Base-by-base conservation (phyloP, 805 yeast genomes). In the Saccharomycopsis guyanensis region DNA sequence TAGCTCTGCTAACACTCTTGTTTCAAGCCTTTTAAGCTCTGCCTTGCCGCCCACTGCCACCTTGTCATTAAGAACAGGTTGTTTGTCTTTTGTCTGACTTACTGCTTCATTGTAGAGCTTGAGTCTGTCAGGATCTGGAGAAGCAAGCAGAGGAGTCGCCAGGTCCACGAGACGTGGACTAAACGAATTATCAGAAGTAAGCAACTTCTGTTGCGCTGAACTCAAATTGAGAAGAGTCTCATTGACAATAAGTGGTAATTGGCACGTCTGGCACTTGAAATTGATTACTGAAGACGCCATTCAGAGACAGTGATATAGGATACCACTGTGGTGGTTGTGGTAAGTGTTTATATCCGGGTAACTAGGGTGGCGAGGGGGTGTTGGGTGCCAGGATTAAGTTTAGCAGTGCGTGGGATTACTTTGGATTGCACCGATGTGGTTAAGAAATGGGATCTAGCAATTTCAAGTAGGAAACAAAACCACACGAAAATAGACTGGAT, bases 211-310 rank as follows among this genome's bases (percentile, higher is more conserved):
- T 53, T 74, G 79, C 1, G 75, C 69, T 6, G 66, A 52, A 36
- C 71, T 68, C 15, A 75, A 55, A 46, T 65, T 65, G 34, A 64
- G 49, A n/a, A 75, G 57, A 1, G 77, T 64, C 6, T 65, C 62
- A 49, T 73, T 73, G 18, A 75, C 52, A 34, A 55, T 55, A 3
- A 75, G 52, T 0, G 74, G 72, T 3, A 65, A 51, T 38, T 66
- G 66, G 56, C 80, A 75, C 47, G 68, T 63, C 53, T 69, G 76
- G 56, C 81, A 75, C 50, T 54, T 57, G 24, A 42, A 41, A 19
- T 42, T 38, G 4, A 40, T 13, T 6, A n/a, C n/a, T n/a, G n/a
- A n/a, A n/a, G n/a, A n/a, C n/a, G n/a, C n/a, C n/a, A n/a, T n/a
- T n/a, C n/a, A n/a, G n/a, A n/a, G n/a, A n/a, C n/a, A n/a, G n/a